These are phyloP conservation scores for Ophiognomonia clavigignenti-juglandacearum DNA, from an alignment of 2,329 filamentous ascomycete species.

Conservation along the genomic window DNA sequence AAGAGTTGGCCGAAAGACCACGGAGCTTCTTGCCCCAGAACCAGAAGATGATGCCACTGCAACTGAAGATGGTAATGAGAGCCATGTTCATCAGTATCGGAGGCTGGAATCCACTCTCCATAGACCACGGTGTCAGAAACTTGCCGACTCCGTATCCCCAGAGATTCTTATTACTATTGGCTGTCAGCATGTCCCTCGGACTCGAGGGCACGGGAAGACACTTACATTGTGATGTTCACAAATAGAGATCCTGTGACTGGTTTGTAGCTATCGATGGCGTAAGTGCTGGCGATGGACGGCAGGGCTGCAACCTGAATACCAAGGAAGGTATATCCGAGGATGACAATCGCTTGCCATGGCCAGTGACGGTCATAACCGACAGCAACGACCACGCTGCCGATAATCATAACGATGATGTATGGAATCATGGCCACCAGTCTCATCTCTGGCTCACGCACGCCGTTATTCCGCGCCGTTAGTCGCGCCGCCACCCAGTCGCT, in stretches of 20 bases:
- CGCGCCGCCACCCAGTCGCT: slow-evolving; percentile 38
- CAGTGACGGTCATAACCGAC: slow-evolving; percentile 42
- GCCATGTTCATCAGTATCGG: slow-evolving; percentile 25
- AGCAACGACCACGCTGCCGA: slow-evolving; percentile 40
- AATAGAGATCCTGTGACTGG: slow-evolving; percentile 48
- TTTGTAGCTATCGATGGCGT: slow-evolving; percentile 61
- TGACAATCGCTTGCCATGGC: slow-evolving; percentile 43
- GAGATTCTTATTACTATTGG: slow-evolving; percentile 22
- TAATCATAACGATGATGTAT: slow-evolving; percentile 38
- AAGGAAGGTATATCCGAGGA: slow-evolving; percentile 38
- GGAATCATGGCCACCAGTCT: slow-evolving; percentile 38
- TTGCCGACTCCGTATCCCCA: slow-evolving; percentile 26
- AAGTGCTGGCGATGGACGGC: slow-evolving; percentile 53
- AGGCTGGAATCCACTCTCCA: slow-evolving; percentile 20
- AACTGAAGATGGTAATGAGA: slow-evolving; percentile 20
- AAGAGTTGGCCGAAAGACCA: slow-evolving; percentile 27
- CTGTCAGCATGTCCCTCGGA: not conserved
- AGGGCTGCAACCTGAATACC: slow-evolving; percentile 39
- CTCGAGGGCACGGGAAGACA: not conserved
- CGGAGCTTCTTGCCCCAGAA: slow-evolving; percentile 27
- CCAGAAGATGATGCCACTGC: slow-evolving; percentile 23
- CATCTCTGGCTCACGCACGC: slow-evolving; percentile 45
- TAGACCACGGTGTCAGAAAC: slow-evolving; percentile 24
- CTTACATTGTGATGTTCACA: slow-evolving; percentile 21
- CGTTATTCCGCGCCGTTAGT: slow-evolving; percentile 36